phyloP scores from a whole-genome alignment of 2,329 filamentous ascomycete species.

The Helicocarpus griseus region DNA sequence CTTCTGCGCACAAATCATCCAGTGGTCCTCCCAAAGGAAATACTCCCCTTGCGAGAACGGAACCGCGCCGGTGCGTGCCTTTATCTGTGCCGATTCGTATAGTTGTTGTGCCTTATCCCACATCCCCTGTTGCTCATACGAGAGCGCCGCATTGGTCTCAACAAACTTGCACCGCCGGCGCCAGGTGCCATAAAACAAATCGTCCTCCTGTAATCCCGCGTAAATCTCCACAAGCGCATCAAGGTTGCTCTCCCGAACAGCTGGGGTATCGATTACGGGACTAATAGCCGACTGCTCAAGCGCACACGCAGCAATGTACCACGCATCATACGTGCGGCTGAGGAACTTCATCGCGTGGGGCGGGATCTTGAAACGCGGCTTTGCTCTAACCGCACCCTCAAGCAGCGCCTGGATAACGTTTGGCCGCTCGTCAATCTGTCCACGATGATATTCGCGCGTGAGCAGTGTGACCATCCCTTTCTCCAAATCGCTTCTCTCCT shows the following conservation, averaged over 20 bases:
- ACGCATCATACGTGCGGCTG: constrained; percentile 86
- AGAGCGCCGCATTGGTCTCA: constrained; percentile 92
- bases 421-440: constrained; percentile 87
- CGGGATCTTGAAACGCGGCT: constrained; percentile 82
- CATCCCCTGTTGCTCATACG: constrained; percentile 97
- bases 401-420: constrained; percentile 92
- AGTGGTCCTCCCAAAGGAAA: constrained; percentile 99
- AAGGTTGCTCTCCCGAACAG: constrained; percentile 83
- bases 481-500: constrained; percentile 83
- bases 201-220: constrained; percentile 80
- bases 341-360: constrained; percentile 94
- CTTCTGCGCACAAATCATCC: constrained; percentile 95
- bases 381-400: constrained; percentile 74
- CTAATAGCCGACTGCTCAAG: constrained; percentile 82
- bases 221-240: constrained; percentile 95
- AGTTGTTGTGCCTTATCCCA: constrained; percentile 98
- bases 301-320: constrained; percentile 89
- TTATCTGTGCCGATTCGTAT: constrained; percentile 95
- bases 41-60: constrained; percentile 96
- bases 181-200: constrained; percentile 97
- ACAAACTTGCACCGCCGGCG: constrained; percentile 89
- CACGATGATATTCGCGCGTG: constrained; percentile 89
- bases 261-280: constrained; percentile 72
- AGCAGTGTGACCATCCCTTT: constrained; percentile 82
- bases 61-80: constrained; percentile 88